Conservation (phyloP, 352 stramenopile genomes). For the Phytophthora fragariaefolia region DNA sequence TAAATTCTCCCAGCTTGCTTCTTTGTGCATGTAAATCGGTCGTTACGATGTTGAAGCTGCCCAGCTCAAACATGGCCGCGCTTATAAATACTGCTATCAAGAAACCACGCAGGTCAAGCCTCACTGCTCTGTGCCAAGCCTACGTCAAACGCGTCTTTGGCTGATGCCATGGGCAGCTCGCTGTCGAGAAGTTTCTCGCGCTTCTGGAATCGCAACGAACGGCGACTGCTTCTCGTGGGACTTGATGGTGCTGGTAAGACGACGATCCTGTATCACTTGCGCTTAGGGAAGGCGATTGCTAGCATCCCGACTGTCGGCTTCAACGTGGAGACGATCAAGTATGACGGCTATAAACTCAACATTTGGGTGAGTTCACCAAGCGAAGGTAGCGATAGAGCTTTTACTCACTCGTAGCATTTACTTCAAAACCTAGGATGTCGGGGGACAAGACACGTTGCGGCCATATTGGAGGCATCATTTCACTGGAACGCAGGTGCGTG, state of each 20-base stretch:
- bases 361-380: conserved; percentile 62
- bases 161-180: conserved; percentile 74
- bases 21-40: not conserved
- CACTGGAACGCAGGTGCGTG: conserved; percentile 75
- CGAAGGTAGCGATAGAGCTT: not conserved
- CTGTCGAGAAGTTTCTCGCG: conserved; percentile 70
- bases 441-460: conserved; percentile 77
- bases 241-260: conserved; percentile 83
- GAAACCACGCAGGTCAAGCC: conserved; percentile 2
- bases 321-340: conserved; percentile 83
- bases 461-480: conserved; percentile 89
- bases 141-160: conserved; percentile 18
- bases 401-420: not conserved
- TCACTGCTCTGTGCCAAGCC: not conserved
- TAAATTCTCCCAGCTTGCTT: not conserved
- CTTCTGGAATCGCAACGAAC: conserved; percentile 82
- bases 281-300: conserved; percentile 75
- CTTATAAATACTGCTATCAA: conserved; percentile 32
- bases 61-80: conserved; percentile 1
- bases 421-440: conserved; percentile 61
- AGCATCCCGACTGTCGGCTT: conserved; percentile 86
- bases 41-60: conserved; percentile 26
- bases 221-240: conserved; percentile 75
- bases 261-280: conserved; percentile 84
- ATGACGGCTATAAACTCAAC: conserved; percentile 77